A percentile compares a stretch with the other conserved stretches of the same genome.
Evolutionary conservation across 495 filamentous ascomycete genomes (phyloP).

Genomic region (Melanomma pulvis-pyrius): DNA sequence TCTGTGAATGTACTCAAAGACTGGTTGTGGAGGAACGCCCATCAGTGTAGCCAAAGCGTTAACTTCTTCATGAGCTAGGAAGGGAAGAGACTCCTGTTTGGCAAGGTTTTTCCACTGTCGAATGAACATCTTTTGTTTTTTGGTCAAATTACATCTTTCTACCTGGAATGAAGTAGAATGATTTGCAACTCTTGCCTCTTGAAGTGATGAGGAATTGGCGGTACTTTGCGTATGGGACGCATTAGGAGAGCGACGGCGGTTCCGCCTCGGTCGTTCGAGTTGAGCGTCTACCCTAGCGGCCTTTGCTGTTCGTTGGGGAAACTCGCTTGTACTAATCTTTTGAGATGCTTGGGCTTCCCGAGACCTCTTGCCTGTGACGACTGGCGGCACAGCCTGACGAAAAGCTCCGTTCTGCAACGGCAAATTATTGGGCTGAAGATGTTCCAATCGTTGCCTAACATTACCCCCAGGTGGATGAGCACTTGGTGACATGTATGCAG

Average conservation of each 20-base stretch:
- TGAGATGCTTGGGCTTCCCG: background rate
- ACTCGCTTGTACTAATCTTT: background rate
- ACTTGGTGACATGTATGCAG: background rate
- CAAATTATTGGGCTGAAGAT: background rate
- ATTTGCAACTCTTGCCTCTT: background rate
- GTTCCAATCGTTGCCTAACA: background rate
- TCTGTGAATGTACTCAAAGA: constrained; percentile 20
- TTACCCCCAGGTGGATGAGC: background rate
- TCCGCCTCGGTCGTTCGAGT: background rate
- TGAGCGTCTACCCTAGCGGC: background rate
- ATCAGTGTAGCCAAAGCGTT: constrained; percentile 25
- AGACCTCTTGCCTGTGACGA: background rate
- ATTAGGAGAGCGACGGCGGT: background rate
- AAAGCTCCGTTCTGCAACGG: background rate
- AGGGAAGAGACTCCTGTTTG: background rate
- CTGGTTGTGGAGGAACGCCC: background rate
- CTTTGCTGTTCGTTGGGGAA: background rate
- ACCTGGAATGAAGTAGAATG: background rate
- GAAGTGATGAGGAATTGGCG: background rate
- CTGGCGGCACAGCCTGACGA: background rate
- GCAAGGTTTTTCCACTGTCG: constrained; percentile 15
- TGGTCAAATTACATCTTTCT: background rate
- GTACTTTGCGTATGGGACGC: background rate
- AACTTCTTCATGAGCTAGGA: constrained; percentile 15
- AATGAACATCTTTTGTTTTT: constrained; percentile 25